A percentile compares a stretch with the other conserved stretches of the same genome.
Evolutionary conservation across 495 filamentous ascomycete species (phyloP).

Genomic region (Talaromyces ruber): DNA sequence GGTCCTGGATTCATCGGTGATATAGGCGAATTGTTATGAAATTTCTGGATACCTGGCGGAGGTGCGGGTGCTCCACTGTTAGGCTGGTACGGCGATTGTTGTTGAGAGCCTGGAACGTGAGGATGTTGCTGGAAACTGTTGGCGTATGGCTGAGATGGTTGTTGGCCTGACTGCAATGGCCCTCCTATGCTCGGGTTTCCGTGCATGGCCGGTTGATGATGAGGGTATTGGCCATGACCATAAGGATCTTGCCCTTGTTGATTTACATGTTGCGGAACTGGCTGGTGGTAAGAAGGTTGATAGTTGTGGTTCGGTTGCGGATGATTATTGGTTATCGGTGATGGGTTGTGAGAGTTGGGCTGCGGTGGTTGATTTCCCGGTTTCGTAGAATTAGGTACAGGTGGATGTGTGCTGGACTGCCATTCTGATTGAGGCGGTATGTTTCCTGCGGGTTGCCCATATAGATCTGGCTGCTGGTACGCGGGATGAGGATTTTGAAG

Average conservation of each 20-base stretch:
- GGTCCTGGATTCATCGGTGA: not conserved
- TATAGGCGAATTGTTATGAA: not conserved
- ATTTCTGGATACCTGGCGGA: not conserved
- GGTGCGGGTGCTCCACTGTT: not conserved
- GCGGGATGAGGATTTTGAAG: not conserved
- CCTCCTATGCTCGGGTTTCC: not conserved
- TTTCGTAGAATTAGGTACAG: constrained; percentile 6
- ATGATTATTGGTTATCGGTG: not conserved
- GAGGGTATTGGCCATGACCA: not conserved
- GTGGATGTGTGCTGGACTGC: constrained; percentile 1
- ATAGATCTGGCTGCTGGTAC: not conserved
- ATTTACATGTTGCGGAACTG: not conserved
- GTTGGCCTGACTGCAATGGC: not conserved
- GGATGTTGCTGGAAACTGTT: not conserved
- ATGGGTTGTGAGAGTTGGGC: not conserved
- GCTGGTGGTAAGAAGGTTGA: not conserved
- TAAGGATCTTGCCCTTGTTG: not conserved
- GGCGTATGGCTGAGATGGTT: not conserved
- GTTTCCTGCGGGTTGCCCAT: not conserved
- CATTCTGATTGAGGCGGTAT: not conserved
- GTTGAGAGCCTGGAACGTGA: not conserved
- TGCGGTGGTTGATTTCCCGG: not conserved
- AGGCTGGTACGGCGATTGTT: not conserved
- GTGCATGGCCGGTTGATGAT: not conserved
- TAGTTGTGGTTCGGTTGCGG: not conserved